Evolutionary conservation across 2,329 filamentous ascomycete genomes (phyloP).

Genomic region (Claviceps sp.): DNA sequence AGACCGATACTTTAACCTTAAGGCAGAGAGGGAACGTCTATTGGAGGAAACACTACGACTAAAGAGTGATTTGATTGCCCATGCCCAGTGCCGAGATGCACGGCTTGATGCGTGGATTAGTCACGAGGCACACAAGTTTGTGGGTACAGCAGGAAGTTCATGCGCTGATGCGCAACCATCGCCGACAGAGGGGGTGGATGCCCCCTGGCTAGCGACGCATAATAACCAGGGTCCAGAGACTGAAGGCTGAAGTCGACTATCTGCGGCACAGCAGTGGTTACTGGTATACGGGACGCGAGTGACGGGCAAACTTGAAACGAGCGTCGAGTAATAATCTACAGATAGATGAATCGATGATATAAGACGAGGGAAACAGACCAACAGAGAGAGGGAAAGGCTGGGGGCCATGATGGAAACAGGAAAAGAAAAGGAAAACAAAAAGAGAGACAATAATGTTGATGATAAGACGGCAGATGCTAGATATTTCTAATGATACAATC

Average conservation of each 20-base stretch:
- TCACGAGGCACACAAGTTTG: slow-evolving; percentile 1
- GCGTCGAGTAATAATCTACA: too few relatives aligned
- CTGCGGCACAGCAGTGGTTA: not conserved
- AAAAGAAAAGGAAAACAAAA: too few relatives aligned
- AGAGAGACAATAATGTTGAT: too few relatives aligned
- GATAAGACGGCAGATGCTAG: too few relatives aligned
- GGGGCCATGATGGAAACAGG: too few relatives aligned
- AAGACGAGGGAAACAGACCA: too few relatives aligned
- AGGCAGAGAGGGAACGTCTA: not conserved
- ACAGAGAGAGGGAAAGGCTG: too few relatives aligned
- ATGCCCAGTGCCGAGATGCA: not conserved
- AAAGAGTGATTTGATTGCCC: slow-evolving; percentile 1
- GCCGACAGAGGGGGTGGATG: not conserved
- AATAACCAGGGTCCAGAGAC: too few relatives aligned
- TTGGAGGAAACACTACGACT: not conserved
- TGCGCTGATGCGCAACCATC: not conserved
- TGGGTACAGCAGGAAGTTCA: not conserved
- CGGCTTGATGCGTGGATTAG: slow-evolving; percentile 1
- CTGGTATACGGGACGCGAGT: too few relatives aligned
- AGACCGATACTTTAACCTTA: not conserved
- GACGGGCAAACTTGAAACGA: too few relatives aligned
- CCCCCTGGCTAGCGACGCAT: not conserved
- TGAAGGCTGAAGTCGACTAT: not conserved
- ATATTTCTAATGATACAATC: too few relatives aligned
- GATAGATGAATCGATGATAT: too few relatives aligned